Evolutionary conservation across 139 green algal species (phyloP).

Genomic region (Axilococcus clingmanii): DNA sequence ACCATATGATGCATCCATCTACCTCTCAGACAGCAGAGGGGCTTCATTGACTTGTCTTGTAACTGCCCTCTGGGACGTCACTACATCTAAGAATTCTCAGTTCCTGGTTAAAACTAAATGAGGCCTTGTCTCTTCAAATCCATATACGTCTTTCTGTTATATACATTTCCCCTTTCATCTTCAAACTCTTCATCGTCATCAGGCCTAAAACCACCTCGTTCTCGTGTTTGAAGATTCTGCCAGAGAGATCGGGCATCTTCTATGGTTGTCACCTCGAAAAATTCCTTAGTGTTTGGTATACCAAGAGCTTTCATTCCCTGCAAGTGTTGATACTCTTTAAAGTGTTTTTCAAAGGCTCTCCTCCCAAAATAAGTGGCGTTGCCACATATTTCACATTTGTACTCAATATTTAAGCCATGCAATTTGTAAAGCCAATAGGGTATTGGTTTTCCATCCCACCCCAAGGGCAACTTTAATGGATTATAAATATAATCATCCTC

Average conservation of each 20-base stretch:
- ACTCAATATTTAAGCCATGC: constrained; percentile 91
- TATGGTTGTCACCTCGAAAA: constrained; percentile 88
- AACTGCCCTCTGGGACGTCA: too few relatives aligned
- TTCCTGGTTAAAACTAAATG: too few relatives aligned
- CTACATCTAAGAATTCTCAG: too few relatives aligned
- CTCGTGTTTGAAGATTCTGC: constrained; percentile 56
- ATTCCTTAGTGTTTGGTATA: constrained; percentile 94
- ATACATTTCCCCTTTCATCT: constrained; percentile 84
- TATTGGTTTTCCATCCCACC: constrained; percentile 99
- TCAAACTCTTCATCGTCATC: constrained; percentile 74
- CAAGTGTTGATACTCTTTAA: constrained; percentile 85
- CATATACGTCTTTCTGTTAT: constrained; percentile 76
- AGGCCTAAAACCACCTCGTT: constrained; percentile 6
- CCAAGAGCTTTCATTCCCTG: constrained; percentile 89
- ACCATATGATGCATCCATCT: too few relatives aligned
- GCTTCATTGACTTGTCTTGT: neutral
- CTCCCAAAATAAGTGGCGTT: constrained; percentile 87
- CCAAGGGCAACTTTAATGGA: constrained; percentile 96
- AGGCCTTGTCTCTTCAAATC: constrained; percentile 83
- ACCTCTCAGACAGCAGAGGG: too few relatives aligned
- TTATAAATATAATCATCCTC: constrained; percentile 95
- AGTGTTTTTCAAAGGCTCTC: constrained; percentile 94
- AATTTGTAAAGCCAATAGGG: constrained; percentile 99
- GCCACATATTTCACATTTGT: constrained; percentile 97
- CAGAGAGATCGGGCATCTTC: constrained; percentile 80